Conservation (phyloP, 352 stramenopile species). For the Blastocystis sp. region DNA sequence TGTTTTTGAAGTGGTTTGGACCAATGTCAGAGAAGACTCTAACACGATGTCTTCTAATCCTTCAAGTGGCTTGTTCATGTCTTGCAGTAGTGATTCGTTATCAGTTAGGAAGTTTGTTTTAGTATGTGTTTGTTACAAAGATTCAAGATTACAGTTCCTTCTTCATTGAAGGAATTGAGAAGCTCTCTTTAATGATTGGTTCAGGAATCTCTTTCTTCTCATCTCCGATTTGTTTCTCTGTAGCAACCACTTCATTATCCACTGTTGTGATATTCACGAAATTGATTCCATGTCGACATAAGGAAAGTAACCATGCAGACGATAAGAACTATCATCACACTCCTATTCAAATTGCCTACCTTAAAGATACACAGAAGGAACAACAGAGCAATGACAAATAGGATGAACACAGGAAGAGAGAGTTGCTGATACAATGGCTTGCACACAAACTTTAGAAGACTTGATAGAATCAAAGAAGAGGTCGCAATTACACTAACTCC, state of each 20-base stretch:
- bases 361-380: not conserved
- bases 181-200: not conserved
- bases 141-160: no score
- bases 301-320: not conserved
- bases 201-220: not conserved
- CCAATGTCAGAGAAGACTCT: slow-evolving; percentile 75
- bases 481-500: not conserved
- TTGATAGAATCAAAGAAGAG: not conserved
- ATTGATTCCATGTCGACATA: not conserved
- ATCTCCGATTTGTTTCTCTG: not conserved
- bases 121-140: no score
- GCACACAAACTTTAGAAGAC: not conserved
- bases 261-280: slow-evolving; percentile 32
- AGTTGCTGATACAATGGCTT: not conserved
- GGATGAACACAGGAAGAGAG: not conserved
- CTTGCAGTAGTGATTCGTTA: slow-evolving; percentile 78
- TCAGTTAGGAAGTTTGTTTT: slow-evolving; percentile 75
- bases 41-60: slow-evolving; percentile 71
- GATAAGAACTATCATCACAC: not conserved
- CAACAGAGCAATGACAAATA: not conserved
- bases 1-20: slow-evolving; percentile 76
- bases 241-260: slow-evolving; percentile 5
- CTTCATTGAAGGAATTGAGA: not conserved
- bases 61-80: slow-evolving; percentile 73
- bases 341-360: not conserved